phyloP scores from a whole-genome alignment of 2,329 filamentous ascomycete genomes.

The Grosmannia clavigera region DNA sequence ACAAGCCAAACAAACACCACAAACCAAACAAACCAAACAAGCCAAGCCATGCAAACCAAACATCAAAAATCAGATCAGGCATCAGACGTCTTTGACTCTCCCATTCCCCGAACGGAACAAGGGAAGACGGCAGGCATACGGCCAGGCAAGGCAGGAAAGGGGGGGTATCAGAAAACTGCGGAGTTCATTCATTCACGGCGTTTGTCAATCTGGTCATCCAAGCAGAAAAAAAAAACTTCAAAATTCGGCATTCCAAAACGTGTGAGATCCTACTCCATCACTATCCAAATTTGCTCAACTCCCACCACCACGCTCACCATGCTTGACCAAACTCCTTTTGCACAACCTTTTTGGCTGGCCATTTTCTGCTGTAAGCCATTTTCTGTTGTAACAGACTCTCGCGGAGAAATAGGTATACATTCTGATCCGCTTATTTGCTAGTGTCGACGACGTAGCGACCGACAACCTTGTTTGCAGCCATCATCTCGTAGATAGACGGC shows the following conservation, averaged over 20 bases:
- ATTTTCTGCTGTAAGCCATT: no score
- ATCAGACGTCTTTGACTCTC: not conserved
- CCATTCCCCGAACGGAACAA: not conserved
- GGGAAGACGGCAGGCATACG: not conserved
- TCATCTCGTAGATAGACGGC: slow-evolving; percentile 65
- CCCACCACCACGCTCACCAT: no score
- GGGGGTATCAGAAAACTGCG: no score
- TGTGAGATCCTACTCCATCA: not conserved
- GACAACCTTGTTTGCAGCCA: slow-evolving; percentile 58
- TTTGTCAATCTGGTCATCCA: not conserved
- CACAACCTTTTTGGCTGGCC: not conserved
- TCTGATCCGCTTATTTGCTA: slow-evolving; percentile 23
- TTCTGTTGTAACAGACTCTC: no score
- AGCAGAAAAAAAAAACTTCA: not conserved
- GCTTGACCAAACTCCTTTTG: not conserved
- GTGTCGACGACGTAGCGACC: slow-evolving; percentile 72
- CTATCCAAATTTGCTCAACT: not conserved
- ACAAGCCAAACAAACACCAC: no score
- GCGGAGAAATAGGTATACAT: no score
- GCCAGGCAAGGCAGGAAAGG: no score
- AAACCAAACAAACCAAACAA: no score
- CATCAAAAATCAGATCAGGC: no score
- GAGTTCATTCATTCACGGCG: not conserved
- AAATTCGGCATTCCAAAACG: not conserved
- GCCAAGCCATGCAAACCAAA: no score